Evolutionary conservation across 371 early-diverging fungal genomes (phyloP).

Genomic region (Apophysomyces variabilis): DNA sequence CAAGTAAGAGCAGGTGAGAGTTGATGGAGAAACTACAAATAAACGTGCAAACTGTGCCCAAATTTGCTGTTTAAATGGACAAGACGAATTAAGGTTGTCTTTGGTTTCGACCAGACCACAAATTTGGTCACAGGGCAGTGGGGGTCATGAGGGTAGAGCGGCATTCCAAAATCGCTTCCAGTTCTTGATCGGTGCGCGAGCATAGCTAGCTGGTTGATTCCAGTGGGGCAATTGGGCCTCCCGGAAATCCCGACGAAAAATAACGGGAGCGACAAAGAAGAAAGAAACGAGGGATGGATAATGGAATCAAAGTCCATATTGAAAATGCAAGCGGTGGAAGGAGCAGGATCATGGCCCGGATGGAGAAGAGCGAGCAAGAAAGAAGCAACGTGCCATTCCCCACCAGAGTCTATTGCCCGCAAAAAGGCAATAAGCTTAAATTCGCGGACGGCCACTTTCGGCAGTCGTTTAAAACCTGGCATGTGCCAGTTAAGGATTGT

Average conservation of each 20-base stretch:
- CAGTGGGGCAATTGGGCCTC: slow-evolving; percentile 3
- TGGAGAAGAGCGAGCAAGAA: too few relatives aligned
- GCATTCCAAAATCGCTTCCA: not conserved
- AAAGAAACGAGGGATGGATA: not conserved
- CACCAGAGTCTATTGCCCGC: not conserved
- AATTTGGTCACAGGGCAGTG: not conserved
- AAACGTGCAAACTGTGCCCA: not conserved
- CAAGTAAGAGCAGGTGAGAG: not conserved
- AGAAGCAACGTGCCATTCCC: not conserved
- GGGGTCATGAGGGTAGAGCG: not conserved
- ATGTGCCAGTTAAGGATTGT: not conserved
- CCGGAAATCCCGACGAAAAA: not conserved
- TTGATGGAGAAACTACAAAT: not conserved
- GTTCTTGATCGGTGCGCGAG: not conserved
- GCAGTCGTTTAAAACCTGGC: not conserved
- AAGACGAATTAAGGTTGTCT: not conserved
- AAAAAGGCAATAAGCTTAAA: not conserved
- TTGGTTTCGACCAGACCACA: not conserved
- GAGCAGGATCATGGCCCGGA: too few relatives aligned
- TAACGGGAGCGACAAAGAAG: not conserved
- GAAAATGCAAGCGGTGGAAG: too few relatives aligned
- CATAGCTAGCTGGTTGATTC: not conserved
- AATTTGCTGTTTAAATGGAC: not conserved
- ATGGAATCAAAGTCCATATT: not conserved
- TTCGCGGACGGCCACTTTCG: not conserved